These are phyloP conservation scores for Fusarium nurragi DNA, from an alignment of 2,329 filamentous ascomycete species.

Conservation along the genomic window DNA sequence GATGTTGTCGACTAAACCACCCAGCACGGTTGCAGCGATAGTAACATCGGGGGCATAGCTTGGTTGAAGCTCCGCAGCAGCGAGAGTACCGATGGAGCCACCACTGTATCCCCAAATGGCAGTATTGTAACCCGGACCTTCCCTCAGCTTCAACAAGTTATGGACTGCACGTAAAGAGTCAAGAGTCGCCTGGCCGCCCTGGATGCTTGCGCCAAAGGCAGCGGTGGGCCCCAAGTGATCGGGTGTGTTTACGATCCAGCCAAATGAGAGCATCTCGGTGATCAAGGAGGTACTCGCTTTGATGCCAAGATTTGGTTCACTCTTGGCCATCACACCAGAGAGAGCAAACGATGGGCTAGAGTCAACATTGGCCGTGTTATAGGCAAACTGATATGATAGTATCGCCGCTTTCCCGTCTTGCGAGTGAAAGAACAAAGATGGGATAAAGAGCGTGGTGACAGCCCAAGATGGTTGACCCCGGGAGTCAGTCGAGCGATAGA, in stretches of 20 bases:
- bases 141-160: constrained; percentile 1
- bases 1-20: constrained; percentile 35
- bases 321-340: constrained; percentile 9
- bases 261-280: constrained; percentile 8
- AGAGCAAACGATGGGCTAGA: constrained; percentile 30
- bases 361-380: constrained; percentile 35
- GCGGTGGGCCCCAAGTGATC: constrained; percentile 57
- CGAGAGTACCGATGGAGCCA: constrained; percentile 29
- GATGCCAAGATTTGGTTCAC: constrained; percentile 13
- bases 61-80: constrained; percentile 28
- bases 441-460: constrained; percentile 51
- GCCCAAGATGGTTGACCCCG: constrained; percentile 50
- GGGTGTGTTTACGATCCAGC: constrained; percentile 45
- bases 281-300: constrained; percentile 22
- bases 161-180: constrained; percentile 54
- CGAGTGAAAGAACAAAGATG: constrained; percentile 14
- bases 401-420: constrained; percentile 12
- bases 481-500: constrained; percentile 52
- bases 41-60: constrained; percentile 27
- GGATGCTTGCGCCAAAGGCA: constrained; percentile 53
- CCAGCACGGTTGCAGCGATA: constrained; percentile 19
- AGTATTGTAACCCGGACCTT: not conserved
- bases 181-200: constrained; percentile 53
- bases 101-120: constrained; percentile 39
- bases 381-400: constrained; percentile 36